Base-by-base conservation (phyloP, 2,329 filamentous ascomycete species). In the Cladorrhinum sp. region DNA sequence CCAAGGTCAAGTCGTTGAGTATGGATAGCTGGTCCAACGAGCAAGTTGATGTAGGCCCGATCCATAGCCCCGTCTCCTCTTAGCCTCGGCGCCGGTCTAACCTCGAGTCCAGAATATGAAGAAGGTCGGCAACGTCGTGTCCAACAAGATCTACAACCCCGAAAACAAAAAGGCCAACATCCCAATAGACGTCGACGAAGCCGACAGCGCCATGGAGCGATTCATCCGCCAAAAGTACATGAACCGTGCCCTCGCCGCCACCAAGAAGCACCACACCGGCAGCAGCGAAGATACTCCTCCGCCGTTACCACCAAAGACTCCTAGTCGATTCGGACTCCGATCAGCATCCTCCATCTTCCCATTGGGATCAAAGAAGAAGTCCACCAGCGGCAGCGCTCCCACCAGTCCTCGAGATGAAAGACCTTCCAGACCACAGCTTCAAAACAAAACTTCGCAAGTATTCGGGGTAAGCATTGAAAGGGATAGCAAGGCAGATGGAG, bases 21-120 rank as follows among this genome's bases (percentile, higher is more conserved):
- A 98, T 99, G 93, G 95, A 99, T 77, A 95, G 89, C 68, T 99
- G 95, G 95, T 87, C 90, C 54, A 88, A 89, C 71, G 95, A 98
- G 63, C 95, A 99, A 78, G 93, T 99, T 65, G 95, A 99, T 77
- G 93, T 96, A 80, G 33, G 64, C 59, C 26, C 20, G 20, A 51
- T 21, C 28, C 18, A 18, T 26, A 23, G 49, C n/a, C 39, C n/a
- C 18, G 21, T 26, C 26, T 51, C 21, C 30, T 24, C 28, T 16
- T 33, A 20, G 57, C 24, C 61, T 50, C 12, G 36, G 33, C 50
- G 57, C 58, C 54, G 24, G 21, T 54, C 69, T 71, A 62, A 68
- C 57, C 66, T 60, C 53, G 20, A 26, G 62, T 33, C 28, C 69
- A 97, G 91, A 94, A 89, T 71, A 99, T 99, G 95, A 95, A 91